phyloP scores from a whole-genome alignment of 257 asterid species.

The Ligustrum vulgare region DNA sequence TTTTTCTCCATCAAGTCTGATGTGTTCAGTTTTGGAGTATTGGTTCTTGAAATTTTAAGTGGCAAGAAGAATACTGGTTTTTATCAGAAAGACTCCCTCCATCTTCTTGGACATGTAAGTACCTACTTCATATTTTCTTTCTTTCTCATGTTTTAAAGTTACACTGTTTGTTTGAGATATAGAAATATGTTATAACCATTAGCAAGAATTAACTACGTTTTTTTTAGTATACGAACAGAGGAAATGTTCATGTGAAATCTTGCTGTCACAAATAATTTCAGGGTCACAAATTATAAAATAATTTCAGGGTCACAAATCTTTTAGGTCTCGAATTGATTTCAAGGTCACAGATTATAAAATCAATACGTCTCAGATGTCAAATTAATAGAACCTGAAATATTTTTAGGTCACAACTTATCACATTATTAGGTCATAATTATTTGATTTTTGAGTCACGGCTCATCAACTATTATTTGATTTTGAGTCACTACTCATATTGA shows the following conservation, averaged over 20 bases:
- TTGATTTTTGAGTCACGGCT: too few species aligned
- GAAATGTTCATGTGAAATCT: background rate
- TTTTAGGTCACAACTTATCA: too few species aligned
- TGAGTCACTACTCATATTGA: too few species aligned
- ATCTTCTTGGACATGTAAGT: conserved; percentile 45
- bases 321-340: too few species aligned
- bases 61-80: conserved; percentile 54
- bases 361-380: too few species aligned
- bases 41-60: conserved; percentile 50
- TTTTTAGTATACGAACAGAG: background rate
- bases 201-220: background rate
- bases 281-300: too few species aligned
- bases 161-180: background rate
- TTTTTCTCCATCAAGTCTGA: conserved; percentile 44
- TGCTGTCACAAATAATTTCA: too few species aligned
- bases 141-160: background rate
- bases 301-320: too few species aligned
- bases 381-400: too few species aligned
- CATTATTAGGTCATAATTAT: too few species aligned
- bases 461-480: too few species aligned
- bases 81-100: conserved; percentile 30
- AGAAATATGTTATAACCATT: background rate
- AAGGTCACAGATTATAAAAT: too few species aligned
- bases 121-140: background rate
- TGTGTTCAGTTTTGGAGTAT: conserved; percentile 48